phyloP scores from a whole-genome alignment of 2,329 filamentous ascomycete genomes.

The Epichloe gansuensis region DNA sequence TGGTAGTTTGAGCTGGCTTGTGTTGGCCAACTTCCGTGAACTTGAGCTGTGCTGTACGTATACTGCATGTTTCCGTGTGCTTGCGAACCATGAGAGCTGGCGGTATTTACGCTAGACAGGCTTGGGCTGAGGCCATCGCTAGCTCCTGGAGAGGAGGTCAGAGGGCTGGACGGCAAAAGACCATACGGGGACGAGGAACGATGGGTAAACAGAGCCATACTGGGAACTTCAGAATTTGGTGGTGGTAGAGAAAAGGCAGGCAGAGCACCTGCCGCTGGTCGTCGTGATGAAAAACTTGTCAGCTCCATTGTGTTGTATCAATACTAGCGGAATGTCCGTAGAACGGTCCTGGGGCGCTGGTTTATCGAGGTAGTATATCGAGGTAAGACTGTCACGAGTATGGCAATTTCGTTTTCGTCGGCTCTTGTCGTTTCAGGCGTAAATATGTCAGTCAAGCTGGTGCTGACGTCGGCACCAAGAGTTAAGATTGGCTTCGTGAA shows the following conservation, averaged over 20 bases:
- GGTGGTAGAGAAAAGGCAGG: slow-evolving; percentile 25
- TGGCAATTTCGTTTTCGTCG: neutral
- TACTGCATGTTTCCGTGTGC: slow-evolving; percentile 33
- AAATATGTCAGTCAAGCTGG: neutral
- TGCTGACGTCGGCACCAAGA: neutral
- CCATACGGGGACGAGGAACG: slow-evolving; percentile 16
- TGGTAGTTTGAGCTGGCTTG: slow-evolving; percentile 37
- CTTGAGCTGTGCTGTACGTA: slow-evolving; percentile 36
- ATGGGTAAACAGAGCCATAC: slow-evolving; percentile 16
- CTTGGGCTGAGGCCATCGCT: slow-evolving; percentile 50
- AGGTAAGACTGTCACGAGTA: neutral
- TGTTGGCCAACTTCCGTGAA: slow-evolving; percentile 48
- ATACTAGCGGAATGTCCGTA: neutral
- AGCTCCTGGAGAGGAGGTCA: slow-evolving; percentile 32
- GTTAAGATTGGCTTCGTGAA: neutral
- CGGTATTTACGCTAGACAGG: slow-evolving; percentile 48
- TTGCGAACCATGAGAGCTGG: slow-evolving; percentile 46
- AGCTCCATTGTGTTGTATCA: slow-evolving; percentile 15
- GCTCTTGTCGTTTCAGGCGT: neutral
- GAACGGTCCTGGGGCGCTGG: neutral
- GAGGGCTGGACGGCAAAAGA: slow-evolving; percentile 18
- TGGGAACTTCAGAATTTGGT: slow-evolving; percentile 24
- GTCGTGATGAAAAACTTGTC: slow-evolving; percentile 22
- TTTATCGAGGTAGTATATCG: no score
- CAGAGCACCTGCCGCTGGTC: slow-evolving; percentile 20